Evolutionary conservation across 352 stramenopile genomes (phyloP), one percentile per base, ranked within the genome.

Genomic region (Phytophthora sansomeana): DNA sequence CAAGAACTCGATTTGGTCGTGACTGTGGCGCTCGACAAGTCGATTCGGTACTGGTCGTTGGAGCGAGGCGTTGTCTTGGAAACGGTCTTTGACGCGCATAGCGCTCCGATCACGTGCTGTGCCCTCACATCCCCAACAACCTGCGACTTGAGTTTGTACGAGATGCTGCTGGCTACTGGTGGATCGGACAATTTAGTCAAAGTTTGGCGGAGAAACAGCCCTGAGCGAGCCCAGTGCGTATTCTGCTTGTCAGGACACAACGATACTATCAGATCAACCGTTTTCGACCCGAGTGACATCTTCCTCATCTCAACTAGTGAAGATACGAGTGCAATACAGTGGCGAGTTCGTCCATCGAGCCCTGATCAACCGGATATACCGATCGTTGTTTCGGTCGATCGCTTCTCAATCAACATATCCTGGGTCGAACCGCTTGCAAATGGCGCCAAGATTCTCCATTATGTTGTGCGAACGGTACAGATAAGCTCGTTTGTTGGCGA

Each of bases 141-240:
- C 1, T 72, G 58, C 13, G 42, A 73, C 48, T 32, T 56, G 2
- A 59, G 24, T n/a, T 9, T 58, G 10, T 63, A 70, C 50, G 59
- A 85, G 1, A 70, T 83, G 32, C 33, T 89, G 4, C 52, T 90
- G 11, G 79, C 80, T 5, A 91, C 81, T 14, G 78, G 78, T 24
- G 83, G 63, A 7, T 81, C 78, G 17, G 83, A 89, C 62, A 90
- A 90, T 24, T 50, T 87, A n/a, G 74, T 90, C 24, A 91, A 90
- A 56, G 67, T 91, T 0, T 90, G 83, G 83, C 57, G 69, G 3
- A 62, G 69, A 53, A 63, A 50, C 4, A 11, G 41, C 1, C 16
- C 35, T 1, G 11, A 36, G 6, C 29, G 10, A 32, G 44, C 71
- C 0, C 69, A 89, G 42, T 85, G 73, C 21, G 56, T 90, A 13